phyloP scores from a whole-genome alignment of 768 basidiomycete species.

The Gymnopilus dilepis region DNA sequence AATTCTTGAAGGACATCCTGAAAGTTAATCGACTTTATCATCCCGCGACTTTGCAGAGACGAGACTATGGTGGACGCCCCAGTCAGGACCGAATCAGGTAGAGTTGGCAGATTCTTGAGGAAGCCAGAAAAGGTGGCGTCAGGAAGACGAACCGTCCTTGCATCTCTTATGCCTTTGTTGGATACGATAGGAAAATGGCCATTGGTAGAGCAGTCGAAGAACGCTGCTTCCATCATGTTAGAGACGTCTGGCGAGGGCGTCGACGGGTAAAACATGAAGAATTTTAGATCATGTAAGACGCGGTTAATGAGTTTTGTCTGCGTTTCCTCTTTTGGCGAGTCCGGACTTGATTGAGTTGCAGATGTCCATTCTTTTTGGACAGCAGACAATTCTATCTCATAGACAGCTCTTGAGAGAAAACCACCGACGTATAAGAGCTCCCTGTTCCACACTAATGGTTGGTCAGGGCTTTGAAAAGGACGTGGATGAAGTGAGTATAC shows the following conservation, averaged over 20 bases:
- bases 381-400: conserved; percentile 77
- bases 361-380: conserved; percentile 67
- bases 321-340: conserved; percentile 44
- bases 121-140: conserved; percentile 75
- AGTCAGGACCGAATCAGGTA: conserved; percentile 64
- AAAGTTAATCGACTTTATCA: conserved; percentile 79
- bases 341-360: conserved; percentile 33
- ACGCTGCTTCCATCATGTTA: conserved; percentile 69
- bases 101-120: conserved; percentile 74
- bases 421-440: conserved; percentile 89
- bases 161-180: conserved; percentile 69
- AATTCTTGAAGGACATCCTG: conserved; percentile 85
- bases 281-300: conserved; percentile 80
- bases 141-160: conserved; percentile 72
- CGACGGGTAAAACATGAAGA: conserved; percentile 89
- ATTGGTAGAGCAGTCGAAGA: conserved; percentile 67
- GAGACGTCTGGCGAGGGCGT: conserved; percentile 88
- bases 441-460: conserved; percentile 78
- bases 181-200: conserved; percentile 74
- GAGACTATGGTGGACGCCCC: conserved; percentile 66
- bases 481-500: conserved; percentile 43
- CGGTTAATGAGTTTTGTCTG: conserved; percentile 58
- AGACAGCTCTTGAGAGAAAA: conserved; percentile 79
- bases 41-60: conserved; percentile 59
- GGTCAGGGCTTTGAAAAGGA: conserved; percentile 11